Base-by-base conservation (phyloP, 2,329 filamentous ascomycete genomes). In the Nothopassalora personata region DNA sequence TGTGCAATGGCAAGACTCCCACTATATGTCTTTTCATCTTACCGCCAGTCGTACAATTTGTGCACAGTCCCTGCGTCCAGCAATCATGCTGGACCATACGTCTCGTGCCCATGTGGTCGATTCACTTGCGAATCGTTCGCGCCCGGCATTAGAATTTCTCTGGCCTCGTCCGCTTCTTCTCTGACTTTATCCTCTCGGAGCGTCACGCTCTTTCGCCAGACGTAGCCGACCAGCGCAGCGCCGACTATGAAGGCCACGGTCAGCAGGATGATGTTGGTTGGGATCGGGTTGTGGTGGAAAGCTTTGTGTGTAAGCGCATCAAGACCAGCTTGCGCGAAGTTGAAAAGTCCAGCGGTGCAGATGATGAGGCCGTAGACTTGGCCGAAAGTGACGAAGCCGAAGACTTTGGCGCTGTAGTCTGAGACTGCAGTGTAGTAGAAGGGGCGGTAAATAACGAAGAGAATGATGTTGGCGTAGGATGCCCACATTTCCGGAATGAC, bases 321-420 rank as follows among this genome's bases (percentile, higher is more conserved):
- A 34, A 96, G 79, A 0, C 83, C 90, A 5, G 87, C 87, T 76
- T 96, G 91, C 1, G 84, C 84, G 69, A 97, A 92, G 74, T 95
- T 96, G 69, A 91, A 81, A 0, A 96, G 73, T 0, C 92, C 91
- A 0, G 91, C 87, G 1, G 94, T 76, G 74, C 90, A 95, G 66
- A 96, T 96, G 65, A 96, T 89, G 19, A 92, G 81, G 10, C 91
- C 91, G 74, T 96, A 96, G n/a, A 97, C 91, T 58, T 90, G 96
- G 49, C 91, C 92, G 67, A 96, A 96, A 0, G 91, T 96, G 61
- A 86, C 82, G 76, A 96, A 96, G 15, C 91, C 91, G 72, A 96
- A 96, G 36, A 96, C 91, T 75, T 96, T 96, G 61, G 90, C 91
- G 19, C 85, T 84, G 73, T 95, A 96, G 76, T 96, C 91, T 28